Conservation (phyloP, 2,329 filamentous ascomycete genomes). For the Grosmannia penicillata region DNA sequence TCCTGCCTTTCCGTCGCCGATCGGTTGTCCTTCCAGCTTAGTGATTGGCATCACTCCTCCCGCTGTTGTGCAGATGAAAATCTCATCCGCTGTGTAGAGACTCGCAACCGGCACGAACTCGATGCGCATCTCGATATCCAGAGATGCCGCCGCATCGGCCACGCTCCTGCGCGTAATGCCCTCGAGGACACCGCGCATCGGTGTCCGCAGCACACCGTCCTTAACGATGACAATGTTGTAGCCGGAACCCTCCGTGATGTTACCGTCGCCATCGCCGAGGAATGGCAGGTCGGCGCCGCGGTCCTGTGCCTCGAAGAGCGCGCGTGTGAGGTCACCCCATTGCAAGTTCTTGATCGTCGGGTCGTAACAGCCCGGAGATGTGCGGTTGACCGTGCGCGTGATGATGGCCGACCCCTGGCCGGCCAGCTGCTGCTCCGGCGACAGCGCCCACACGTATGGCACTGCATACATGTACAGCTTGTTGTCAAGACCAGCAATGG, state of each 20-base stretch:
- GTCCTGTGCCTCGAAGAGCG: slow-evolving; percentile 29
- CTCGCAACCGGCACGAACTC: slow-evolving; percentile 26
- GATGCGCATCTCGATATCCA: slow-evolving; percentile 20
- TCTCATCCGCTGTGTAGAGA: slow-evolving; percentile 28
- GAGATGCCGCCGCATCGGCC: slow-evolving; percentile 22
- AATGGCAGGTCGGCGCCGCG: slow-evolving; percentile 32
- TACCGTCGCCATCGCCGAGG: slow-evolving; percentile 31
- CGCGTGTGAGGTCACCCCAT: slow-evolving; percentile 31
- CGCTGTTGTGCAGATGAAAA: slow-evolving; percentile 37
- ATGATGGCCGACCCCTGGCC: slow-evolving; percentile 26
- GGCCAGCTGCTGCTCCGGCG: slow-evolving; percentile 22
- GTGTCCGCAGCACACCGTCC: slow-evolving; percentile 26
- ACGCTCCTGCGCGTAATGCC: slow-evolving; percentile 34
- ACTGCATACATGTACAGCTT: slow-evolving; percentile 31
- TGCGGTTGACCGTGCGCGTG: slow-evolving; percentile 15
- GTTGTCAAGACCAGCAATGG: slow-evolving; percentile 18
- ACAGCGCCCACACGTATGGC: slow-evolving; percentile 36
- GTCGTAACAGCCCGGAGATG: slow-evolving; percentile 30
- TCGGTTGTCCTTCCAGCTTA: slow-evolving; percentile 23
- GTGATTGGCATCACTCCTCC: slow-evolving; percentile 39
- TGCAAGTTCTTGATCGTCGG: slow-evolving; percentile 37
- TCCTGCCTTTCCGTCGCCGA: slow-evolving; percentile 27
- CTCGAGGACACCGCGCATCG: slow-evolving; percentile 30
- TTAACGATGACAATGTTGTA: slow-evolving; percentile 30
- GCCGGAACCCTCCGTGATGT: slow-evolving; percentile 29